These are phyloP conservation scores for Gracilaria caudata DNA, from an alignment of 23 red algal species.

Conservation along the genomic window DNA sequence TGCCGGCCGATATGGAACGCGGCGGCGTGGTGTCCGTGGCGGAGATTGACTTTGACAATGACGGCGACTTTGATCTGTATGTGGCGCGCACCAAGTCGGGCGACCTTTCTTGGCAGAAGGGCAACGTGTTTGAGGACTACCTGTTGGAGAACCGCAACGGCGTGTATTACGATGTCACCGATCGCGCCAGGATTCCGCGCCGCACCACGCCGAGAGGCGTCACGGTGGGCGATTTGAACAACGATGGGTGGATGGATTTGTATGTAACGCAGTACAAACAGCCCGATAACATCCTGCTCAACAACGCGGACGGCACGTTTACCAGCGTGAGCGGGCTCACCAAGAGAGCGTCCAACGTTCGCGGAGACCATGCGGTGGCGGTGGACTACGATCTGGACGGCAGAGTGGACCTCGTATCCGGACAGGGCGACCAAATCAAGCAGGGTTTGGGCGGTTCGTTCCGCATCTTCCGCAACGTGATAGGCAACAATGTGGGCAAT, in stretches of 20 bases:
- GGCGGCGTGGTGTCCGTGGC: conserved; percentile 47
- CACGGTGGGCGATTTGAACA: conserved; percentile 81
- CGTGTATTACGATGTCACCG: conserved; percentile 43
- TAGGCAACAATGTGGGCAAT: neutral
- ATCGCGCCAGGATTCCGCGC: conserved; percentile 31
- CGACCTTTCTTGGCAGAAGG: conserved; percentile 25
- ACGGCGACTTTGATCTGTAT: conserved; percentile 79
- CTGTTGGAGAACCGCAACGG: conserved; percentile 50
- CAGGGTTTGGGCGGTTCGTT: conserved; percentile 34
- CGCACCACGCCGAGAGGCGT: conserved; percentile 50
- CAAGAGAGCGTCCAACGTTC: neutral
- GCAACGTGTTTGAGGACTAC: conserved; percentile 29
- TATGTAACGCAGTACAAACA: conserved; percentile 40
- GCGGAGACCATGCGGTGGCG: conserved; percentile 39
- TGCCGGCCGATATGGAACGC: neutral
- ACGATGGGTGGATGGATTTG: conserved; percentile 72
- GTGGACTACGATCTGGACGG: conserved; percentile 69
- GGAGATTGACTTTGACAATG: conserved; percentile 80
- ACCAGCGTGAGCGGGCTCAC: neutral
- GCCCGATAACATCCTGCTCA: conserved; percentile 42
- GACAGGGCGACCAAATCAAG: conserved; percentile 39
- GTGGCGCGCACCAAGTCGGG: conserved; percentile 55
- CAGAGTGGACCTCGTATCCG: conserved; percentile 32
- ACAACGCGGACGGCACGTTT: conserved; percentile 63
- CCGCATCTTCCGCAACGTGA: conserved; percentile 36